Conservation (phyloP, 768 basidiomycete genomes). For the Phanerochaete carnosa region DNA sequence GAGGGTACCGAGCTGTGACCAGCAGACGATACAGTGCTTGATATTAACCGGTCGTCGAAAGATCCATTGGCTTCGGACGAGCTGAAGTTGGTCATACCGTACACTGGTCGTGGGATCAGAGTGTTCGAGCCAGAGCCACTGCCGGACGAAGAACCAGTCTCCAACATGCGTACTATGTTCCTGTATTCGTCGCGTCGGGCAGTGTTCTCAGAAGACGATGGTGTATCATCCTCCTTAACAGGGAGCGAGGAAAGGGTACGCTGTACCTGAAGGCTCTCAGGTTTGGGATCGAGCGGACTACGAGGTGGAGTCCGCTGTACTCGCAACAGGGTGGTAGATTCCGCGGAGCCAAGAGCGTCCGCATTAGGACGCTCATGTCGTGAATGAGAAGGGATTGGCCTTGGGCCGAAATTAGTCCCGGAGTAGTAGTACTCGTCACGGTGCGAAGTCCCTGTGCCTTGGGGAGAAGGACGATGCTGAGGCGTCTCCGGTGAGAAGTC, state of each 20-base stretch:
- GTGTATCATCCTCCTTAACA: constrained; percentile 13
- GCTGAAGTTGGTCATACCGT: neutral
- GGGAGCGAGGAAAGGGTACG: constrained; percentile 15
- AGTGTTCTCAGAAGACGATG: constrained; percentile 13
- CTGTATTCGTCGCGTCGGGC: constrained; percentile 11
- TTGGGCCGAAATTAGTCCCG: constrained; percentile 4
- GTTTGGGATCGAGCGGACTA: constrained; percentile 44
- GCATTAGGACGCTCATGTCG: constrained; percentile 13
- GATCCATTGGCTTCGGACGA: neutral
- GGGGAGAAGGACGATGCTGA: neutral
- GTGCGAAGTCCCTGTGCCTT: neutral
- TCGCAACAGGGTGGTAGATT: constrained; percentile 3
- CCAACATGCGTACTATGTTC: neutral
- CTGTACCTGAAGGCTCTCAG: constrained; percentile 4
- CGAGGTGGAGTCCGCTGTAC: constrained; percentile 46
- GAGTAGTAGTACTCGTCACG: constrained; percentile 8
- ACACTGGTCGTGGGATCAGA: neutral
- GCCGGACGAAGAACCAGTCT: neutral
- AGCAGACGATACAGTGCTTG: neutral
- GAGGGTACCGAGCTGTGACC: constrained; percentile 4
- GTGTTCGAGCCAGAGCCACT: constrained; percentile 3
- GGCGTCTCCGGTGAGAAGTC: constrained; percentile 6
- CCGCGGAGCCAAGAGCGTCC: neutral
- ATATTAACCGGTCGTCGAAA: neutral
- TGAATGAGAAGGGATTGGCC: constrained; percentile 7